Conservation (phyloP, 768 basidiomycete species). For the Pisolithus marmoratus region DNA sequence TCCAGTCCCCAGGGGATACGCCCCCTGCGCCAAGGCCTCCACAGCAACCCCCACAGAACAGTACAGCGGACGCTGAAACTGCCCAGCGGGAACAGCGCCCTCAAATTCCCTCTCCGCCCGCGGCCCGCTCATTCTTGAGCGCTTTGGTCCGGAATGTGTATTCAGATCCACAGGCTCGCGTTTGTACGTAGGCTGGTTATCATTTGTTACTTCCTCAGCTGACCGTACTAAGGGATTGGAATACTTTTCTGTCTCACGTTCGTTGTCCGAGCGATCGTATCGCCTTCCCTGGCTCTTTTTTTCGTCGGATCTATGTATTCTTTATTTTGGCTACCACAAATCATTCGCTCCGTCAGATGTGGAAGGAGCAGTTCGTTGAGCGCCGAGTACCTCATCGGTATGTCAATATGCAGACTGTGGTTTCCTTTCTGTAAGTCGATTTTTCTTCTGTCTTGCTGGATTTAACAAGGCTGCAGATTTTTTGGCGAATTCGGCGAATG, state of each 20-base stretch:
- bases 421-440: conserved; percentile 64
- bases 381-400: conserved; percentile 71
- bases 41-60: conserved; percentile 2
- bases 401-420: conserved; percentile 63
- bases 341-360: conserved; percentile 66
- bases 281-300: conserved; percentile 57
- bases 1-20: conserved; percentile 73
- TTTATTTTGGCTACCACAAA: conserved; percentile 82
- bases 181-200: conserved; percentile 46
- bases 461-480: conserved; percentile 51
- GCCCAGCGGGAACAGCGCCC: conserved; percentile 14
- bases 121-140: conserved; percentile 31
- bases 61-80: conserved; percentile 6
- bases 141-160: conserved; percentile 55
- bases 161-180: conserved; percentile 64
- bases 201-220: conserved; percentile 4
- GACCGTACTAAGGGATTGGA: conserved; percentile 46
- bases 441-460: not conserved
- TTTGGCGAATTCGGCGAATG: conserved; percentile 77
- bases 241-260: conserved; percentile 65
- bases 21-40: conserved; percentile 11
- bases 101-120: conserved; percentile 13
- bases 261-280: conserved; percentile 69
- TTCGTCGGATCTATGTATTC: conserved; percentile 69
- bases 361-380: conserved; percentile 66